Base-by-base conservation (phyloP, 768 basidiomycete genomes). In the Mycena capillaripes region DNA sequence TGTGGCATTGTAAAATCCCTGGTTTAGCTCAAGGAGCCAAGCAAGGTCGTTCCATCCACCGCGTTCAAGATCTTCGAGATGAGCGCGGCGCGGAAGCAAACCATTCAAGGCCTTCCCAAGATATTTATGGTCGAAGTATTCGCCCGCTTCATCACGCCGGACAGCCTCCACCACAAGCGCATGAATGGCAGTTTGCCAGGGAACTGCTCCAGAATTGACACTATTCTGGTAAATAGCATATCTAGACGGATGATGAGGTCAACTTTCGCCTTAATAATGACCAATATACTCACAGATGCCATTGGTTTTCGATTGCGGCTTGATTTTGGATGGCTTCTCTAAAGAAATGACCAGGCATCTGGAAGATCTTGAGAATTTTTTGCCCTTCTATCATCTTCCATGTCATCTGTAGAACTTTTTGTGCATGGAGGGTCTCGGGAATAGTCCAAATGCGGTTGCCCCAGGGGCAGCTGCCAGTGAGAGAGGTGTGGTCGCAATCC, bases 1-100 rank as follows among this genome's bases (percentile, higher is more conserved):
- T 12, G 78, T 70, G 19, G 76, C 78, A 56, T 79, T 79, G 44
- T 79, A 79, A 58, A 78, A 78, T 8, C 76, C 78, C 55, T 79
- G 78, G 62, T 79, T 79, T 29, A 79, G 40, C 63, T 79, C 78
- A 27, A 78, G 70, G 9, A 78, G 32, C 77, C 75, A 78, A 23
- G 76, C 73, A 14, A 78, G 66, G 38, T 78, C 77, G 12, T 66
- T 68, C 77, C 77, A 78, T 0, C 77, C 77, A 30, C 78, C 73
- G 30, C 65, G 72, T 16, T 75, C 77, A 2, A 78, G 64, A 58
- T 78, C 75, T 14, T 50, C 68, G 4, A 75, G 67, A 10, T 62
- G 70, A 9, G 77, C 75, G 27, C 77, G 77, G 29, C 77, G 65
- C 30, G 75, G 76, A 16, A 78, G 71, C 12, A 78, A 58, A 2